A percentile compares a stretch with the other conserved stretches of the same genome.
These are phyloP conservation scores for Buddleja alternifolia DNA, from an alignment of 257 asterid species.

Conservation along the genomic window DNA sequence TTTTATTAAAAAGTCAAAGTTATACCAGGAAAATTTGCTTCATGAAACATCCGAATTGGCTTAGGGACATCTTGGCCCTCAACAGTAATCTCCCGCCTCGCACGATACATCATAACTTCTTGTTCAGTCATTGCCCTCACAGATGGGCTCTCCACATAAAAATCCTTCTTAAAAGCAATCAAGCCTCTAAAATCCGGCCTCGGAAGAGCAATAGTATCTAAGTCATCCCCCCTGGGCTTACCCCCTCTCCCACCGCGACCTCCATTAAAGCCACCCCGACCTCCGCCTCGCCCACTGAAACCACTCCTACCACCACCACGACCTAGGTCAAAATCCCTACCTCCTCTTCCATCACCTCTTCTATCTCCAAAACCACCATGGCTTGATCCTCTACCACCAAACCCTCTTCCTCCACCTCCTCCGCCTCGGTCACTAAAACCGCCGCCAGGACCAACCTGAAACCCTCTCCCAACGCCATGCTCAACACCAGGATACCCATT, in stretches of 20 bases:
- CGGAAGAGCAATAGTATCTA: conserved; percentile 71
- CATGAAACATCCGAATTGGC: conserved; percentile 80
- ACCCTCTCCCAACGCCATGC: conserved; percentile 53
- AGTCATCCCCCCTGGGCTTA: conserved; percentile 68
- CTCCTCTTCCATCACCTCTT: conserved; percentile 40
- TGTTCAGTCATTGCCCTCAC: conserved; percentile 77
- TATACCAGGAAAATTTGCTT: conserved; percentile 85
- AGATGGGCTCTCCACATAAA: conserved; percentile 74
- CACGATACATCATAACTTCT: conserved; percentile 70
- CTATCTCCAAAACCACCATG: conserved; percentile 50
- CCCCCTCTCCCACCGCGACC: conserved; percentile 64
- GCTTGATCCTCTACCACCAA: conserved; percentile 45
- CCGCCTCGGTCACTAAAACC: conserved; percentile 34
- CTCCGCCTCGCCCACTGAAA: conserved; percentile 20
- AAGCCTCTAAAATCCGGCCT: conserved; percentile 76
- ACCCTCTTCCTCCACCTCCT: conserved; percentile 47
- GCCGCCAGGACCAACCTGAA: conserved; percentile 32
- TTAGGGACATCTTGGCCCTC: conserved; percentile 83
- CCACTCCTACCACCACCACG: conserved; percentile 39
- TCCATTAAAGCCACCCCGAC: conserved; percentile 37
- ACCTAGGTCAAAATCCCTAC: conserved; percentile 42
- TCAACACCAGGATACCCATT: conserved; percentile 42
- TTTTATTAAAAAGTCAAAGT: not conserved
- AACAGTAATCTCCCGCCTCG: conserved; percentile 69
- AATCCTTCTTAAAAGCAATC: conserved; percentile 78